Conservation (phyloP, 768 basidiomycete species). For the Tulasnella sp. region DNA sequence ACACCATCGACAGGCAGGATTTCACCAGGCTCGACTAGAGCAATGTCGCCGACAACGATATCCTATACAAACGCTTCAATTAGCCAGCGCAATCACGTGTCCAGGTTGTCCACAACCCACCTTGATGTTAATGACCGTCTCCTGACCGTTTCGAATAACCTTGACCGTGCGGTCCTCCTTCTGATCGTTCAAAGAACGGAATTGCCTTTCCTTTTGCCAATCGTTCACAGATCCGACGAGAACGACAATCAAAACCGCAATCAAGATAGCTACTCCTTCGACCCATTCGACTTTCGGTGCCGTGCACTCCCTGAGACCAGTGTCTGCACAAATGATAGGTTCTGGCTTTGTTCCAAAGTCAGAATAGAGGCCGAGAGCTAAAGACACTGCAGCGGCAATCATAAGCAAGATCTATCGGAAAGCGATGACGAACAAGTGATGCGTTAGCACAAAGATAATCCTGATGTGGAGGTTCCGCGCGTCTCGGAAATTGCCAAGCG, state of each 20-base stretch:
- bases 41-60: constrained; percentile 89
- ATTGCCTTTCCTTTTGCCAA: constrained; percentile 98
- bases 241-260: constrained; percentile 44
- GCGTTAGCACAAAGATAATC: constrained; percentile 14
- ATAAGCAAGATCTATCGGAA: constrained; percentile 69
- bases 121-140: constrained; percentile 73
- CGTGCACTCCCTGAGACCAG: constrained; percentile 29
- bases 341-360: constrained; percentile 71
- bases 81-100: too few species aligned
- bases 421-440: background rate
- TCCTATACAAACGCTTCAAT: constrained; percentile 55
- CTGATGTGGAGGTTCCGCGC: constrained; percentile 5
- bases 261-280: constrained; percentile 57
- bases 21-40: constrained; percentile 88
- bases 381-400: constrained; percentile 84
- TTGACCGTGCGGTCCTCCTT: constrained; percentile 91
- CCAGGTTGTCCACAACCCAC: too few species aligned
- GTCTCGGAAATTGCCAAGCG: background rate
- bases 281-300: constrained; percentile 93
- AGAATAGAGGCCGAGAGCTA: constrained; percentile 90
- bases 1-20: constrained; percentile 94
- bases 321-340: constrained; percentile 31
- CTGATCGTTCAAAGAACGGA: constrained; percentile 83
- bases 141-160: constrained; percentile 63
- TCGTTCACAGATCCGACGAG: constrained; percentile 92